Conservation (phyloP, 805 yeast species). For the Candida vaughaniae region DNA sequence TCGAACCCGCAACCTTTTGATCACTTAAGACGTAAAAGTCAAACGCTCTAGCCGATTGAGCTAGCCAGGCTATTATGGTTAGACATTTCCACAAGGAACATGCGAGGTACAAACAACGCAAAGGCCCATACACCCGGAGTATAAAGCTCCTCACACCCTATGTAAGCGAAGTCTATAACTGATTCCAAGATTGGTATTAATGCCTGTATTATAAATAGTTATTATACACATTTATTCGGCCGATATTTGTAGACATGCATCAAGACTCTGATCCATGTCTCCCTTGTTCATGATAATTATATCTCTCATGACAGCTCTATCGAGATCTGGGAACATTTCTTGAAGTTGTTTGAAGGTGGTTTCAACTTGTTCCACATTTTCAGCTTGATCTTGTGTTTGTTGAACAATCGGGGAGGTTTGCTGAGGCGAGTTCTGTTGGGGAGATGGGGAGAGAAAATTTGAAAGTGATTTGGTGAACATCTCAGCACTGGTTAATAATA, state of each 20-base stretch:
- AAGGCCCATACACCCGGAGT: too few species aligned
- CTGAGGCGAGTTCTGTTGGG: constrained; percentile 19
- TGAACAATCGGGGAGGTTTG: background rate
- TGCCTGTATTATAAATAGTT: too few species aligned
- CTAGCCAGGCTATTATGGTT: constrained; percentile 13
- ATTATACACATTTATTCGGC: too few species aligned
- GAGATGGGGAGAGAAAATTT: constrained; percentile 39
- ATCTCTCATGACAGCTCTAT: constrained; percentile 65
- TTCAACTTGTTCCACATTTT: constrained; percentile 3
- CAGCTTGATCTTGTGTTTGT: constrained; percentile 3
- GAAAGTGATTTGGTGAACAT: constrained; percentile 51
- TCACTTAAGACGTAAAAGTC: constrained; percentile 12
- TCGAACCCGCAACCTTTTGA: constrained; percentile 4
- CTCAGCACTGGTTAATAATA: constrained; percentile 46
- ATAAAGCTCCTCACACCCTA: too few species aligned
- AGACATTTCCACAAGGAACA: too few species aligned
- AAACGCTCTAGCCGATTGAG: constrained; percentile 18
- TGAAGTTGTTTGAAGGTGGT: constrained; percentile 46
- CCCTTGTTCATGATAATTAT: constrained; percentile 65
- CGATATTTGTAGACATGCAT: constrained; percentile 45
- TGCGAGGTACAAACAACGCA: too few species aligned
- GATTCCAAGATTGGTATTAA: too few species aligned
- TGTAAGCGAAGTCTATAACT: too few species aligned
- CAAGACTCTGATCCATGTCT: constrained; percentile 71
- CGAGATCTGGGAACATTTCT: constrained; percentile 77